Base-by-base conservation (phyloP, 495 filamentous ascomycete species). In the Penicillium argentinense region DNA sequence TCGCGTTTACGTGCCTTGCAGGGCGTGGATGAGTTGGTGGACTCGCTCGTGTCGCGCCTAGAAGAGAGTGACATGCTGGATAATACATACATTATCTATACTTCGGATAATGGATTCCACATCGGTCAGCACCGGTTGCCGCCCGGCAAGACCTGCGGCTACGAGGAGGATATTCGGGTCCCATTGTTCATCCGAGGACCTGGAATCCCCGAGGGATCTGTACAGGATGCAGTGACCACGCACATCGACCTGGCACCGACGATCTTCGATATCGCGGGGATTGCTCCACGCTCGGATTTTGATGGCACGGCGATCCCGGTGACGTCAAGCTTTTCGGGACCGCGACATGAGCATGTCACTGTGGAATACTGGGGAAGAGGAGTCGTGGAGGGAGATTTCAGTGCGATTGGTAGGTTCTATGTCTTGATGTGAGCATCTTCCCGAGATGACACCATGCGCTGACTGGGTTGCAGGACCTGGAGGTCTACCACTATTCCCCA, bases 31-130 rank as follows among this genome's bases (percentile, higher is more conserved):
- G 86, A 89, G 64, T 66, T 88, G 12, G 80, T 90, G 1, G 80
- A 84, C 14, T 62, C 60, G 0, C 48, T 88, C 1, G 59, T 88
- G 1, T 46, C 53, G 0, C 72, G 75, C 1, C 62, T 90, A 0
- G 74, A 78, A 11, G 55, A 67, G 2, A 62, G 74, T 18, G 72
- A 63, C 12, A 51, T 84, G 23, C 60, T 87, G 6, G 81, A 87
- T 9, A 79, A 86, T 49, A 89, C 85, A 0, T 88, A 82, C 47
- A 75, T 90, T 34, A 73, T 90, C 39, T 88, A 85, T 58, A 84
- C 84, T 1, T 83, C 80, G 0, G 86, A 89, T 52, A 89, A 90
- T 51, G 86, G 86, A 0, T 89, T 83, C 60, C 84, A 88, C 50
- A 85, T 89, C 41, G 80, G 84, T 18, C 86, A 89, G 50, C 86